Percentiles rank a stretch among this genome's conserved stretches.
Evolutionary conservation across 2,329 filamentous ascomycete species (phyloP).

Genomic region (Penicillium sp.): DNA sequence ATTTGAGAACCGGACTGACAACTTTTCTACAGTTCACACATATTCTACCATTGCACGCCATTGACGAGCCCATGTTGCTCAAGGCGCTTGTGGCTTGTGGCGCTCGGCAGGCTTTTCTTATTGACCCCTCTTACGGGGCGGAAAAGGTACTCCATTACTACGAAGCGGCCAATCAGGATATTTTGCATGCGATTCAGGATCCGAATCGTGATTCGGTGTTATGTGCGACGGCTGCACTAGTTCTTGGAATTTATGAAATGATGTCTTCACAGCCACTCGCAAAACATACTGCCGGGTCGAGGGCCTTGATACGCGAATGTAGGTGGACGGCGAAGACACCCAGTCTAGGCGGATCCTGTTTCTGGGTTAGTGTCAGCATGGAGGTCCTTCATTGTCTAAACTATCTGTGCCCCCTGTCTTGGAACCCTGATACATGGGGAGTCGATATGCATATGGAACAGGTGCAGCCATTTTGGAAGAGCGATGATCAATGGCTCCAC

Average conservation of each 20-base stretch:
- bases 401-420: slow-evolving; percentile 82
- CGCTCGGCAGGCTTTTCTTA: slow-evolving; percentile 73
- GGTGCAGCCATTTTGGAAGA: slow-evolving; percentile 56
- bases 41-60: slow-evolving; percentile 76
- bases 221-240: slow-evolving; percentile 82
- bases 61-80: slow-evolving; percentile 82
- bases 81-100: slow-evolving; percentile 89
- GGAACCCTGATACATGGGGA: slow-evolving; percentile 89
- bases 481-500: slow-evolving; percentile 84
- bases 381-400: slow-evolving; percentile 86
- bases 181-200: slow-evolving; percentile 76
- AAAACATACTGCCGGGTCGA: slow-evolving; percentile 83
- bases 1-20: slow-evolving; percentile 5
- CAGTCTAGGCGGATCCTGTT: slow-evolving; percentile 83
- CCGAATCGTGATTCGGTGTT: slow-evolving; percentile 80
- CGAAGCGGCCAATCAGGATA: slow-evolving; percentile 76
- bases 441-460: slow-evolving; percentile 72
- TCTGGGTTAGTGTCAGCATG: slow-evolving; percentile 91
- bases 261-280: slow-evolving; percentile 82
- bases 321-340: slow-evolving; percentile 78
- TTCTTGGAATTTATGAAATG: slow-evolving; percentile 88
- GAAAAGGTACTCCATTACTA: slow-evolving; percentile 82
- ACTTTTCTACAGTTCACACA: slow-evolving; percentile 64
- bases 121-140: slow-evolving; percentile 68
- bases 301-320: slow-evolving; percentile 85